Percentiles rank a stretch among this genome's conserved stretches.
phyloP scores from a whole-genome alignment of 73 alveolate genomes.

The Paraurostyla sp. region DNA sequence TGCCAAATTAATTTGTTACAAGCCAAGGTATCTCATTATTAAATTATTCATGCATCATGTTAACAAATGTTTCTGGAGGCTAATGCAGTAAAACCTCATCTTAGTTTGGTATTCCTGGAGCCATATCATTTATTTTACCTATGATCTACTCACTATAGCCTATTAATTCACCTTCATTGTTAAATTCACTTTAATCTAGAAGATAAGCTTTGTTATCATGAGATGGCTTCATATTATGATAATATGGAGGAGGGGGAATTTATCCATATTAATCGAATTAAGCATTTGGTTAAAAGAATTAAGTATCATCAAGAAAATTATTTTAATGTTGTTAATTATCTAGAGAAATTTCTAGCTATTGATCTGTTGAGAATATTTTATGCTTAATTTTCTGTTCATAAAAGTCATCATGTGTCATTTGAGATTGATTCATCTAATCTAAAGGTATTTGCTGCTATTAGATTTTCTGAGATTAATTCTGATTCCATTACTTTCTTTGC shows the following conservation, averaged over 20 bases:
- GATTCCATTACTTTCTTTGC: no score
- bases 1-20: not conserved
- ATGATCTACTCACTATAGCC: slow-evolving; percentile 51
- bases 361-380: no score
- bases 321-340: not conserved
- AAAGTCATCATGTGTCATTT: no score
- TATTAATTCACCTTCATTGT: slow-evolving; percentile 48
- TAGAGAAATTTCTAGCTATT: not conserved
- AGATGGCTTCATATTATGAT: not conserved
- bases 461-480: no score
- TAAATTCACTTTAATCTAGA: slow-evolving; percentile 10
- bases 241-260: no score
- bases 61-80: slow-evolving; percentile 22
- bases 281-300: not conserved
- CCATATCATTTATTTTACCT: slow-evolving; percentile 44
- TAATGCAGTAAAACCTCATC: slow-evolving; percentile 26
- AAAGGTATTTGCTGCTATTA: no score
- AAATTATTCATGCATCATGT: slow-evolving; percentile 33
- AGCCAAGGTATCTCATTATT: slow-evolving; percentile 44
- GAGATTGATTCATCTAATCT: no score
- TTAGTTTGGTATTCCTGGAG: slow-evolving; percentile 58
- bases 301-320: not conserved
- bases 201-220: not conserved
- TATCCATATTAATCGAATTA: not conserved
- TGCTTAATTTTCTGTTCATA: no score